A percentile compares a stretch with the other conserved stretches of the same genome.
These are phyloP conservation scores for Chlamydomonas sphaeroides DNA, from an alignment of 139 green algal species.

Conservation along the genomic window DNA sequence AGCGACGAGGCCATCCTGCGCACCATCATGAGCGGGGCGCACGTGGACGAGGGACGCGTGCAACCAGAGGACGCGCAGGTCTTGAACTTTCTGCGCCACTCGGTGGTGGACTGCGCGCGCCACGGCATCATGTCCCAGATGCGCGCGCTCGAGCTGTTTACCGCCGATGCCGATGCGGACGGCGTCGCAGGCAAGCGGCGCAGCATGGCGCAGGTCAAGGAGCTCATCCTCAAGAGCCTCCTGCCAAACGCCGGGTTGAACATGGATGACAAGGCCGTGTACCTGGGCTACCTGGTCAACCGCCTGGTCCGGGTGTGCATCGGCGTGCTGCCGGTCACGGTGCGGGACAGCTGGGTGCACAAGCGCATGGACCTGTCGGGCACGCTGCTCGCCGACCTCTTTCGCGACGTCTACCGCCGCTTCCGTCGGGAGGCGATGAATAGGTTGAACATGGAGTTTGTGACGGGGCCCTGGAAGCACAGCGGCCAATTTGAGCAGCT, in stretches of 20 bases:
- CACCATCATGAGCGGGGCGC: not conserved
- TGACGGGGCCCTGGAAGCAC: not conserved
- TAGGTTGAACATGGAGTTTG: not conserved
- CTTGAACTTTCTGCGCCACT: not conserved
- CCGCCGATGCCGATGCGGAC: too few species aligned
- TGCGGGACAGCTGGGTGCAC: constrained; percentile 73
- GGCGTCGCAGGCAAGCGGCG: too few species aligned
- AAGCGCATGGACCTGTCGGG: constrained; percentile 61
- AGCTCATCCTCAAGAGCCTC: constrained; percentile 8
- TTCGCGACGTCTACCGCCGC: constrained; percentile 4
- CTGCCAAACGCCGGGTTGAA: not conserved
- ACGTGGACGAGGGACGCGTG: not conserved
- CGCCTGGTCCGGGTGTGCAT: not conserved
- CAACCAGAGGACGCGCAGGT: not conserved
- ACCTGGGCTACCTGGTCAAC: constrained; percentile 1
- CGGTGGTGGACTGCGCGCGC: not conserved
- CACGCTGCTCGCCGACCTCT: constrained; percentile 3
- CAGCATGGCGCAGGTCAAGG: not conserved
- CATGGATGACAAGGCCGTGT: constrained; percentile 22
- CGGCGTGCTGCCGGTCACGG: not conserved
- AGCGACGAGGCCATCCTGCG: constrained; percentile 74
- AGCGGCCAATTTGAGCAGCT: not conserved
- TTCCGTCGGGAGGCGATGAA: not conserved
- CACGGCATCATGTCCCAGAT: not conserved
- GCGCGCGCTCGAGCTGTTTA: not conserved